Evolutionary conservation across 768 basidiomycete genomes (phyloP).

Genomic region (Amanita muscaria): DNA sequence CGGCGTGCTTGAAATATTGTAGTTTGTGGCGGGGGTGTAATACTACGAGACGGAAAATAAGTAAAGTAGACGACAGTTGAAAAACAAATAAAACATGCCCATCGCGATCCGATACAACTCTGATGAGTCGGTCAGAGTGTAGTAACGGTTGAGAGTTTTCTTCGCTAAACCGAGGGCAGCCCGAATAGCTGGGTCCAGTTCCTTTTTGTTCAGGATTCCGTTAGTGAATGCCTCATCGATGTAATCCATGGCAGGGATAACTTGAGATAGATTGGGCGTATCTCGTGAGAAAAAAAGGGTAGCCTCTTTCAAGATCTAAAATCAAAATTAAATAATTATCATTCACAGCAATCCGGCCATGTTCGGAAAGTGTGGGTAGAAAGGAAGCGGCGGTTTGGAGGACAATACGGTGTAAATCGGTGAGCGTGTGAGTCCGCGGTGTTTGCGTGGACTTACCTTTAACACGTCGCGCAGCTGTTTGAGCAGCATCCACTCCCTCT

Average conservation of each 20-base stretch:
- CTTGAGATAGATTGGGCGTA: slow-evolving; percentile 11
- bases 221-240: slow-evolving; percentile 8
- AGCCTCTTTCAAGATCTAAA: background rate
- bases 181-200: slow-evolving; percentile 2
- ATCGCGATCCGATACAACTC: background rate
- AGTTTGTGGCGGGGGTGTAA: slow-evolving; percentile 10
- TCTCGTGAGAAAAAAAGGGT: background rate
- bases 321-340: background rate
- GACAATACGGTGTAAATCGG: background rate
- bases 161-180: background rate
- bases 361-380: background rate
- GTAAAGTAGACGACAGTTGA: background rate
- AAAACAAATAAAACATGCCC: background rate
- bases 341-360: background rate
- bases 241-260: slow-evolving; percentile 14
- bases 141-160: background rate
- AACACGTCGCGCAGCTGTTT: slow-evolving; percentile 17
- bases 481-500: slow-evolving; percentile 19
- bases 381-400: background rate
- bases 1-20: slow-evolving; percentile 9
- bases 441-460: slow-evolving; percentile 12
- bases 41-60: slow-evolving; percentile 6
- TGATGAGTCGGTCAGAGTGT: background rate
- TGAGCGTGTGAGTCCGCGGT: background rate
- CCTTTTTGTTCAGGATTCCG: background rate